These are phyloP conservation scores for Solanum ossicruentum DNA, from an alignment of 257 asterid genomes.

Conservation along the genomic window DNA sequence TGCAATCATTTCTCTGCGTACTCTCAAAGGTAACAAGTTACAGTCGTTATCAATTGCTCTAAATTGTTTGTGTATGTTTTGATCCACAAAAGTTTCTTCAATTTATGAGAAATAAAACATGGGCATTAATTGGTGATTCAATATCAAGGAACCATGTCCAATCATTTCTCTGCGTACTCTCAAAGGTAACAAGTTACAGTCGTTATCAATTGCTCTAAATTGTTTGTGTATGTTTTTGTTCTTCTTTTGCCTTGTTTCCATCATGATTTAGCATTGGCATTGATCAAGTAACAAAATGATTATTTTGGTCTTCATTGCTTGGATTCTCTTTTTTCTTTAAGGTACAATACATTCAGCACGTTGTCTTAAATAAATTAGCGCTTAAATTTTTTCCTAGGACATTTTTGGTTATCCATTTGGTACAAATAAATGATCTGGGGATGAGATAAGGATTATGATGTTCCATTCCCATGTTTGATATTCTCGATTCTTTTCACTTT, in stretches of 20 bases:
- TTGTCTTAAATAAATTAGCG: background rate
- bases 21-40: constrained; percentile 46
- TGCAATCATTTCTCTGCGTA: constrained; percentile 58
- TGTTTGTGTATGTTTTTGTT: background rate
- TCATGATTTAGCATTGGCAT: background rate
- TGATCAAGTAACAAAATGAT: background rate
- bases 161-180: constrained; percentile 62
- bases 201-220: background rate
- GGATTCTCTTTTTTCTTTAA: background rate
- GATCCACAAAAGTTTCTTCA: constrained; percentile 49
- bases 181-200: constrained; percentile 28
- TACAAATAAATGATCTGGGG: background rate
- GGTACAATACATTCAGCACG: background rate
- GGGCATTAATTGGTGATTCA: constrained; percentile 79
- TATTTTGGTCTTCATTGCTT: background rate
- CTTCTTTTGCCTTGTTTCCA: background rate
- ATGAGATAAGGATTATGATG: background rate
- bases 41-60: background rate
- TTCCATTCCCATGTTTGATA: background rate
- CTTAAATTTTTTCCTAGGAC: background rate
- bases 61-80: background rate
- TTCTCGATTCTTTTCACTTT: background rate
- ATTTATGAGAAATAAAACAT: constrained; percentile 48
- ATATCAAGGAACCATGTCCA: constrained; percentile 71
- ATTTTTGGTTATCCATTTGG: background rate